Base-by-base conservation (phyloP, 768 basidiomycete species). In the Lentinula aciculospora region DNA sequence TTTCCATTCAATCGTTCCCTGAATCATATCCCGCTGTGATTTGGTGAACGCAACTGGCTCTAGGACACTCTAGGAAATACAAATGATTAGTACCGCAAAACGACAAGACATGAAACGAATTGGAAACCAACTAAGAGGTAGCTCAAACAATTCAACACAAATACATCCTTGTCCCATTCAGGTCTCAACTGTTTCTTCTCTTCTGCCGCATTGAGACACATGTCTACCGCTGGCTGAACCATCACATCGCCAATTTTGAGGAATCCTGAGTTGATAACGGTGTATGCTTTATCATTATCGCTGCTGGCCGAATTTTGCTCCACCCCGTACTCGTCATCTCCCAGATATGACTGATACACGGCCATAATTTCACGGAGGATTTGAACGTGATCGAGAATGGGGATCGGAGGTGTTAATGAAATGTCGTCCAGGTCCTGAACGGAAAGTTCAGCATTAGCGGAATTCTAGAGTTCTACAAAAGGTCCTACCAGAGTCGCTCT, bases 41-140 rank as follows among this genome's bases (percentile, higher is more conserved):
- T 62, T 67, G 4, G 90, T 89, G 67, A 93, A 94, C 3, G 79
- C 68, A 62, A 86, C 89, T 0, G 84, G 72, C 53, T 86, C 82
- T 10, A 94, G 71, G 3, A 87, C 78, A 60, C 74, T 80, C 89
- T 92, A 62, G n/a, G n/a, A n/a, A n/a, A n/a, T n/a, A n/a, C n/a
- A n/a, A n/a, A n/a, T n/a, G n/a, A n/a, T n/a, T n/a, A n/a, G n/a
- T n/a, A n/a, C n/a, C n/a, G n/a, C n/a, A n/a, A n/a, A n/a, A n/a
- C n/a, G n/a, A n/a, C n/a, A n/a, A n/a, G n/a, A n/a, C n/a, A n/a
- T n/a, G n/a, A n/a, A n/a, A n/a, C n/a, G n/a, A n/a, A n/a, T n/a
- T n/a, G n/a, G n/a, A n/a, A n/a, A n/a, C n/a, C n/a, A n/a, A 94
- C 94, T 78, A 87, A 82, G 13, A 97, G 70, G 68, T 93, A 94